These are phyloP conservation scores for Trichoderma semiorbis DNA, from an alignment of 2,329 filamentous ascomycete genomes.

Conservation along the genomic window DNA sequence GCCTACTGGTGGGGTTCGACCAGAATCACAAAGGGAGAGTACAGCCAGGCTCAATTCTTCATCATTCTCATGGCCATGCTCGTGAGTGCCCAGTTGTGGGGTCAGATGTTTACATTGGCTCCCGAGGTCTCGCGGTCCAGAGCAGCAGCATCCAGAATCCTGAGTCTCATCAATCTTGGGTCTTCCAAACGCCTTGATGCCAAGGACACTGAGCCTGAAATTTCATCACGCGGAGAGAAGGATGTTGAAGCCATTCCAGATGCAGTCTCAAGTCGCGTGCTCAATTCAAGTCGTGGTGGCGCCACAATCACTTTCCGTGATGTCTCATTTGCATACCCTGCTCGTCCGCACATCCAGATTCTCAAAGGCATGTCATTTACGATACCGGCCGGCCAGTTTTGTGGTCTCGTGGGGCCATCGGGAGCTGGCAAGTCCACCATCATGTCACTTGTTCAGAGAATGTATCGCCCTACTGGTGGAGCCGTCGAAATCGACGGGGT, in stretches of 20 bases:
- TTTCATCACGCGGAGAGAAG: constrained; percentile 18
- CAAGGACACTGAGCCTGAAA: constrained; percentile 19
- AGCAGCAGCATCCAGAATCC: constrained; percentile 56
- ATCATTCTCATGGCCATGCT: constrained; percentile 70
- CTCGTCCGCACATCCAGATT: constrained; percentile 55
- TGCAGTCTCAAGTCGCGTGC: constrained; percentile 12
- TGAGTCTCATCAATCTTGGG: constrained; percentile 47
- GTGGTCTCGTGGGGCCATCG: constrained; percentile 61
- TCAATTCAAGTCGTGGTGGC: constrained; percentile 30
- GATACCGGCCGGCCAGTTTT: constrained; percentile 58
- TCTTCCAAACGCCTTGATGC: constrained; percentile 26
- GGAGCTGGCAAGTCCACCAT: constrained; percentile 67
- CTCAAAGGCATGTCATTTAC: constrained; percentile 54
- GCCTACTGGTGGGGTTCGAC: constrained; percentile 79
- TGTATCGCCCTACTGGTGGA: constrained; percentile 44
- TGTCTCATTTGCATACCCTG: constrained; percentile 64
- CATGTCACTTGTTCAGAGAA: constrained; percentile 51
- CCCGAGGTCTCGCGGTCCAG: constrained; percentile 70
- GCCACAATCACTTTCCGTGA: constrained; percentile 53
- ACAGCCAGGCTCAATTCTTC: constrained; percentile 66
- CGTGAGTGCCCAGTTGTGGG: constrained; percentile 69
- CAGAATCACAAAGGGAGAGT: constrained; percentile 63
- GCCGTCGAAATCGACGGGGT: constrained; percentile 43
- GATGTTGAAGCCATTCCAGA: constrained; percentile 41
- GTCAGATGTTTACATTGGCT: constrained; percentile 70